Evolutionary conservation across 345 rosid genomes (phyloP).

Genomic region (Turritis glabra): DNA sequence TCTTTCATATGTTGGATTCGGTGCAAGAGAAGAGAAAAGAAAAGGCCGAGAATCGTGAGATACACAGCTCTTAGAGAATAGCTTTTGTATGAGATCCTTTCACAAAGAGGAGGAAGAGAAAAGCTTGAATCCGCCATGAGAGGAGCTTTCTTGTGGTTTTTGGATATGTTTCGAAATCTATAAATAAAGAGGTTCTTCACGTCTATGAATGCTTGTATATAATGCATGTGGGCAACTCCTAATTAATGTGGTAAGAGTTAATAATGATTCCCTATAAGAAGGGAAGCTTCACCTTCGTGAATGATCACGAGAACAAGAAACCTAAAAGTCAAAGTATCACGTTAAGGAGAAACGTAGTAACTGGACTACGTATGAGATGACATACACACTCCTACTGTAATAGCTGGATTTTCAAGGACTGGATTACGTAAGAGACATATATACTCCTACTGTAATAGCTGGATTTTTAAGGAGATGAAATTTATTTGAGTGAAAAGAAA

Average conservation of each 20-base stretch:
- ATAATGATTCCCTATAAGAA: background rate
- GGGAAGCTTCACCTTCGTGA: background rate
- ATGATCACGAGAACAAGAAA: background rate
- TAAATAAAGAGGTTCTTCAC: background rate
- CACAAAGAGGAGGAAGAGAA: slow-evolving; percentile 22
- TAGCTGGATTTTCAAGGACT: background rate
- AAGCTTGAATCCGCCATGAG: slow-evolving; percentile 32
- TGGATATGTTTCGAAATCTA: background rate
- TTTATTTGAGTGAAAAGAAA: background rate
- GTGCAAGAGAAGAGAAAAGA: slow-evolving; percentile 35
- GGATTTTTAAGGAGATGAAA: background rate
- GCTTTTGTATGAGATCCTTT: slow-evolving; percentile 18
- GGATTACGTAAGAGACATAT: background rate
- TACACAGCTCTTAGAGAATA: slow-evolving; percentile 12
- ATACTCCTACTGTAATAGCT: background rate
- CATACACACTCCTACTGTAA: background rate
- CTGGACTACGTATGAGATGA: background rate
- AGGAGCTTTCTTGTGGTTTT: background rate
- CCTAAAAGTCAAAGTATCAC: background rate
- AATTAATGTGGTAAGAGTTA: too few relatives aligned
- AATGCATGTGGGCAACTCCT: background rate
- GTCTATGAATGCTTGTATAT: background rate
- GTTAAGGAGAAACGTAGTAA: background rate
- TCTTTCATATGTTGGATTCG: slow-evolving; percentile 11
- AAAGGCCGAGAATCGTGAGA: slow-evolving; percentile 30